Percentiles rank a stretch among this genome's conserved stretches.
Conservation (phyloP, 257 asterid species). For the Solanum chmielewskii region DNA sequence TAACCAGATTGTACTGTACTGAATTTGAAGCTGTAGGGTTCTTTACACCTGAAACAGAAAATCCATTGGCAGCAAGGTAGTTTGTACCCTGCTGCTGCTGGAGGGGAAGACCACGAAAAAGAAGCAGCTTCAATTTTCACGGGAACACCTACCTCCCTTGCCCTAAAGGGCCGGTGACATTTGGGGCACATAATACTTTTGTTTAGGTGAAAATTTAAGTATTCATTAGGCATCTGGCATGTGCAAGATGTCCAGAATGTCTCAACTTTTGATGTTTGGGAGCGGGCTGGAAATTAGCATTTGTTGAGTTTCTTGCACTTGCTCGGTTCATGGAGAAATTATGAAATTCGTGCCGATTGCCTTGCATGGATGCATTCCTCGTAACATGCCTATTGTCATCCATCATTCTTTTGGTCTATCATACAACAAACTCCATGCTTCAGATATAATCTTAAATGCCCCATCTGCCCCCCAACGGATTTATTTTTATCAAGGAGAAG, state of each 20-base stretch:
- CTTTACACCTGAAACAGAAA: background rate
- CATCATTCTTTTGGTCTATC: background rate
- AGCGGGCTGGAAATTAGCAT: background rate
- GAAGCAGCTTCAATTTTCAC: background rate
- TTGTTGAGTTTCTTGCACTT: background rate
- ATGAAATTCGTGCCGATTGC: background rate
- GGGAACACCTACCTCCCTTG: slow-evolving; percentile 14
- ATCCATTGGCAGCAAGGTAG: background rate
- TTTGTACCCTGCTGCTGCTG: slow-evolving; percentile 7
- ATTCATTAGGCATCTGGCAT: background rate
- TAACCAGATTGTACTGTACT: background rate
- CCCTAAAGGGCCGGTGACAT: background rate
- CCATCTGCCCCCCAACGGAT: background rate
- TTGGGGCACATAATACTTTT: background rate
- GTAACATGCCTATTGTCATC: background rate
- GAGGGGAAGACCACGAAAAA: background rate
- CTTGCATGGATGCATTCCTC: background rate
- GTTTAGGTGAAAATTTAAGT: background rate
- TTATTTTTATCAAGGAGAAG: background rate
- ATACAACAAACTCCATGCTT: background rate
- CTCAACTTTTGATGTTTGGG: background rate
- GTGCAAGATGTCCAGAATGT: background rate
- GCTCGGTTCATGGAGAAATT: background rate
- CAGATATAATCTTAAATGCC: background rate
- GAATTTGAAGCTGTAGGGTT: background rate